Conservation (phyloP, 768 basidiomycete genomes). For the Trametes meyenii region DNA sequence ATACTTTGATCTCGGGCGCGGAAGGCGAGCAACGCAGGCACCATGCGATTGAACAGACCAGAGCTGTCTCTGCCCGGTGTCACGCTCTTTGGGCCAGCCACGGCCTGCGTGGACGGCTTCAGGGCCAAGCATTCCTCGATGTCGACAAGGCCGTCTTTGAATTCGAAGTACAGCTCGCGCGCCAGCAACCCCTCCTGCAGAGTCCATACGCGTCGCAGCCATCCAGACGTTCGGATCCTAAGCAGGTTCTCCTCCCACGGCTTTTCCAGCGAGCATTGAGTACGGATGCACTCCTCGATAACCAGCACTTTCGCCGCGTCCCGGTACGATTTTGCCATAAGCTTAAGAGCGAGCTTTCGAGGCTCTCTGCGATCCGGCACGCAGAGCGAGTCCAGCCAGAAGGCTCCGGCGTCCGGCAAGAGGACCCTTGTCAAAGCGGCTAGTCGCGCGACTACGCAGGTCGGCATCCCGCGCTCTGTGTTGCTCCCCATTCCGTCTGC, state of each 20-base stretch:
- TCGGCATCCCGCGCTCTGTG: conserved; percentile 16
- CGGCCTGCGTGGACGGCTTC: too few species aligned
- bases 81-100: neutral
- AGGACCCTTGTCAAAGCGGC: neutral
- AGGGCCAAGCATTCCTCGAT: neutral
- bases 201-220: conserved; percentile 20
- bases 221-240: conserved; percentile 10
- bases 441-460: conserved; percentile 14
- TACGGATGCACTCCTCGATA: conserved; percentile 13
- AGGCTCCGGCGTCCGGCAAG: conserved; percentile 15
- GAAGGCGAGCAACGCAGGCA: neutral
- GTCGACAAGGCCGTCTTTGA: conserved; percentile 7
- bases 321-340: conserved; percentile 22
- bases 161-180: conserved; percentile 18
- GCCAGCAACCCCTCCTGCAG: conserved; percentile 19
- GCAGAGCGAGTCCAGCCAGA: conserved; percentile 24
- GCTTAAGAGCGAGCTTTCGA: conserved; percentile 16
- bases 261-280: conserved; percentile 3
- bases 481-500: conserved; percentile 17
- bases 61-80: neutral
- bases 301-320: conserved; percentile 16
- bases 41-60: neutral
- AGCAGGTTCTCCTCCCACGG: conserved; percentile 9
- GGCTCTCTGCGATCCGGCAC: conserved; percentile 6
- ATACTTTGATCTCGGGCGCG: neutral